phyloP scores from a whole-genome alignment of 768 basidiomycete species.

The Inosperma sp. region DNA sequence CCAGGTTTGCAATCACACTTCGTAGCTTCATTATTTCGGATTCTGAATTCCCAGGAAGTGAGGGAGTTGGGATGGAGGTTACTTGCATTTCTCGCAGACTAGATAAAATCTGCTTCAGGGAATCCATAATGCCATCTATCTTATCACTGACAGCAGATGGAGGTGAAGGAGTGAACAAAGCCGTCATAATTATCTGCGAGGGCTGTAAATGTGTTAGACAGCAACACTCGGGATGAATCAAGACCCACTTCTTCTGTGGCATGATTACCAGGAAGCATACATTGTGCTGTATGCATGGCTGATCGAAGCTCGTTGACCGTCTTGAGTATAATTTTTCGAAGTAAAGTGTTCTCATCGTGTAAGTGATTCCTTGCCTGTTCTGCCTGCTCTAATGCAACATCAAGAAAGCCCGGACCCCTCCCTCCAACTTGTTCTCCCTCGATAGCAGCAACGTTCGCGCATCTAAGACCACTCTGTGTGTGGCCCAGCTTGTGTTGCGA shows the following conservation, averaged over 20 bases:
- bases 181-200: constrained; percentile 38
- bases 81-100: constrained; percentile 26
- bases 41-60: constrained; percentile 18
- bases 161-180: constrained; percentile 53
- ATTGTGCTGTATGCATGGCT: constrained; percentile 45
- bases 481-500: constrained; percentile 55
- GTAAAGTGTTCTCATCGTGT: constrained; percentile 56
- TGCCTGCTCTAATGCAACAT: constrained; percentile 67
- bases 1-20: constrained; percentile 45
- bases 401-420: constrained; percentile 52
- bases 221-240: constrained; percentile 2
- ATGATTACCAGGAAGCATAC: constrained; percentile 29
- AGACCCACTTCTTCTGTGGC: constrained; percentile 44
- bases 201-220: constrained; percentile 32
- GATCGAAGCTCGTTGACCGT: constrained; percentile 63
- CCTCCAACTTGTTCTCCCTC: constrained; percentile 43
- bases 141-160: constrained; percentile 46
- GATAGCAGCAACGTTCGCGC: constrained; percentile 47
- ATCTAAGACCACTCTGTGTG: constrained; percentile 48
- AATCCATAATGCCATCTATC: constrained; percentile 40
- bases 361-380: constrained; percentile 62
- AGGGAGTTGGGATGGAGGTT: constrained; percentile 13
- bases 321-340: constrained; percentile 56
- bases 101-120: constrained; percentile 36
- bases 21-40: constrained; percentile 45